A percentile compares a stretch with the other conserved stretches of the same genome.
phyloP scores from a whole-genome alignment of 2,329 filamentous ascomycete genomes.

The Plectosphaerella cucumerina region DNA sequence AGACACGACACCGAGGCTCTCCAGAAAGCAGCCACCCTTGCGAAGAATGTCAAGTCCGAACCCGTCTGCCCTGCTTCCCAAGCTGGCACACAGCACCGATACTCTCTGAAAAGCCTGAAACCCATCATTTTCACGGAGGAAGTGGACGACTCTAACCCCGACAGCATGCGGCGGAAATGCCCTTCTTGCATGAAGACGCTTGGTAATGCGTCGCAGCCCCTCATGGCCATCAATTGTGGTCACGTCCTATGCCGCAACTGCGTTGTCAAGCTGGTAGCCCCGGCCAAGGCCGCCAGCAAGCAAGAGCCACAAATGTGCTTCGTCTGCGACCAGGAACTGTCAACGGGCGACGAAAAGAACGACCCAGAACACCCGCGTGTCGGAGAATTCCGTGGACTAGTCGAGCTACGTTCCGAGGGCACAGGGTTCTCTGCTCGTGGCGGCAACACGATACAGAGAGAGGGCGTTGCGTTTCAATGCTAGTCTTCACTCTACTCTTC shows the following conservation, averaged over 20 bases:
- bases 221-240: constrained; percentile 82
- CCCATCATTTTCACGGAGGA: constrained; percentile 75
- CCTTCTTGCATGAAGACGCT: constrained; percentile 82
- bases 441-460: constrained; percentile 73
- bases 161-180: constrained; percentile 52
- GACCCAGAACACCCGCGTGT: constrained; percentile 25
- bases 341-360: constrained; percentile 35
- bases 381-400: constrained; percentile 64
- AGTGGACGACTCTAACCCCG: constrained; percentile 39
- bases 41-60: constrained; percentile 59
- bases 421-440: constrained; percentile 93
- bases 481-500: constrained; percentile 24
- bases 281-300: constrained; percentile 33
- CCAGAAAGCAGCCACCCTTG: constrained; percentile 3
- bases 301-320: constrained; percentile 63
- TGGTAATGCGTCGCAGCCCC: constrained; percentile 76
- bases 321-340: constrained; percentile 79
- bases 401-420: constrained; percentile 79
- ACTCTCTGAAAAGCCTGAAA: constrained; percentile 75
- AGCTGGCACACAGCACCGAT: constrained; percentile 61
- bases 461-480: constrained; percentile 79
- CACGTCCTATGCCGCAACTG: constrained; percentile 88
- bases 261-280: constrained; percentile 75
- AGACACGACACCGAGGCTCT: constrained; percentile 52
- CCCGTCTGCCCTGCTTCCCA: constrained; percentile 76